Base-by-base conservation (phyloP, 2,329 filamentous ascomycete genomes). In the Phoma herbarum region DNA sequence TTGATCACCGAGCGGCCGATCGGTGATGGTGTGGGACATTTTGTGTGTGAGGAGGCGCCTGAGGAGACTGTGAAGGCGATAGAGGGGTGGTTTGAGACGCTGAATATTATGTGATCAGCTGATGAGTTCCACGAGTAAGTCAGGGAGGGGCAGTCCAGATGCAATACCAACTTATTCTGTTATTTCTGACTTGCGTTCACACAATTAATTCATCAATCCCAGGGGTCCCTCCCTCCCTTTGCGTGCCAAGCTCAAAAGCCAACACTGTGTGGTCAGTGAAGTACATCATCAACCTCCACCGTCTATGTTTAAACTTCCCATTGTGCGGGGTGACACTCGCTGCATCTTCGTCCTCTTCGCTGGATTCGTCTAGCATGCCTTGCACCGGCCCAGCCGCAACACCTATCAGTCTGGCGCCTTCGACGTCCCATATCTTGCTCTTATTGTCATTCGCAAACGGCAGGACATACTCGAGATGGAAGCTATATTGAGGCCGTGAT, bases 271-370 rank as follows among this genome's bases (percentile, higher is more conserved):
- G 87, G 74, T 92, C 87, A 57, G 84, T 83, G 72, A 89, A 93
- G 72, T 91, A 87, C 75, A 93, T 77, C 72, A 94, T 84, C 57
- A 94, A 65, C 58, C 89, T 80, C 82, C 88, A 93, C 57, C 85
- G n/a, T 6, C 56, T 18, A n/a, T 12, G 20, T 4, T 29, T 20
- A 14, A 11, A 7, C 23, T 28, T 29, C 4, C 10, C 18, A 2
- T 20, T 25, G 12, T 4, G 25, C 8, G 9, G 7, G 2, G 9
- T 9, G 1, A 3, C 20, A 2, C 23, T 8, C 12, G 4, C 8
- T 25, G 26, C 41, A 4, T 81, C 62, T 81, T 65, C 79, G 74
- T 29, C 70, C 61, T 67, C 56, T 64, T 43, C 35, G 8, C 57
- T 16, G 46, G 44, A 52, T 29, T 60, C 35, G 37, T 71, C 69